phyloP scores from a whole-genome alignment of 202 grass and related monocot species.

The Cymbopogon flexuosus region DNA sequence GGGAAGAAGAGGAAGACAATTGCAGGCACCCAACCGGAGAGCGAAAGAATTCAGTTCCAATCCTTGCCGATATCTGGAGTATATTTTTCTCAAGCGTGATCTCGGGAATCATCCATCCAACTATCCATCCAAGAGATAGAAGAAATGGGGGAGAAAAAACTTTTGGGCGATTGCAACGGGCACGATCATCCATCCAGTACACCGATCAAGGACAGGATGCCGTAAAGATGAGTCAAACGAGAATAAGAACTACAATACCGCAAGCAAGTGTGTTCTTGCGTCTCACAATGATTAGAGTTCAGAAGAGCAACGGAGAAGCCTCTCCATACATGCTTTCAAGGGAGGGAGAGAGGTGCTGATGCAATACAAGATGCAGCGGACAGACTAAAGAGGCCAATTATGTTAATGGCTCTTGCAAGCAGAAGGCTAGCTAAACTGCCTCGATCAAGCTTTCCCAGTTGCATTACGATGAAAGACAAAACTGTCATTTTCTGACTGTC shows the following conservation, averaged over 20 bases:
- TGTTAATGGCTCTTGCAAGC: constrained; percentile 3
- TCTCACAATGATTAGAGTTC: constrained; percentile 39
- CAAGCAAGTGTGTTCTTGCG: constrained; percentile 2
- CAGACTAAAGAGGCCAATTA: constrained; percentile 10
- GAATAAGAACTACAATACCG: constrained; percentile 53
- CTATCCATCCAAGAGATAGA: constrained; percentile 29
- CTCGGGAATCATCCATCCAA: constrained; percentile 35
- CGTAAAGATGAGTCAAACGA: constrained; percentile 44
- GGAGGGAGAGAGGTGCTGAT: background rate
- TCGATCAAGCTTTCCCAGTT: background rate
- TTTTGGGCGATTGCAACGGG: constrained; percentile 44
- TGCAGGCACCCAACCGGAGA: background rate
- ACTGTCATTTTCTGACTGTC: background rate
- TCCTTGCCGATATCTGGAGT: constrained; percentile 24
- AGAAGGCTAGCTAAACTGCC: background rate
- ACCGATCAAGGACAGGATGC: constrained; percentile 34
- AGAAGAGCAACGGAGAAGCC: constrained; percentile 44
- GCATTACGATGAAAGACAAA: background rate
- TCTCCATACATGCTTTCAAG: constrained; percentile 11
- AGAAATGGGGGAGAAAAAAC: background rate
- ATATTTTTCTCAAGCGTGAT: constrained; percentile 34
- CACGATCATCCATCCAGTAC: constrained; percentile 28
- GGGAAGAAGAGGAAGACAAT: background rate
- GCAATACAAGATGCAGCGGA: constrained; percentile 7
- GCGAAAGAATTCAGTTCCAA: constrained; percentile 46